Base-by-base conservation (phyloP, 2,329 filamentous ascomycete genomes). In the Cadophora malorum region DNA sequence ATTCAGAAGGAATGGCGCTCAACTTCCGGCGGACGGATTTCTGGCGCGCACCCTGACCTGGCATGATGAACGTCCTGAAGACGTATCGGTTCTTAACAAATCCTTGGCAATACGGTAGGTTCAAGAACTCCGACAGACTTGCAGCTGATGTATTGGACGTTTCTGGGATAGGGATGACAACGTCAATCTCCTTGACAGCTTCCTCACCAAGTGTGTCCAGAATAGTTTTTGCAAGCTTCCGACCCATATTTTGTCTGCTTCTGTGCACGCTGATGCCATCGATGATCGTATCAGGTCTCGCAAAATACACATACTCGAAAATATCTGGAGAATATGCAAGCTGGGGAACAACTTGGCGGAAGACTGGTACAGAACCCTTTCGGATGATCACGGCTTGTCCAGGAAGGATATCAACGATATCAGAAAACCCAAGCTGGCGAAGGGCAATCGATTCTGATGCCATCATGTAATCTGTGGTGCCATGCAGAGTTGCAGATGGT, bases 11-110 rank as follows among this genome's bases (percentile, higher is more conserved):
- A 80, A 97, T 97, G 23, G 94, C 88, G 69, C 92, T 95, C 49
- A 98, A 85, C 81, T 98, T 98, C 60, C 94, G 88, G 4, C 95
- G 90, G 10, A 98, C 93, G 73, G 93, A 91, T 80, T 95, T 95
- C 76, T 96, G 88, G 4, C 94, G 86, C 21, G 89, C 86, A 73
- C 88, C 88, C 79, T 97, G 94, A 33, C 91, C 91, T 1, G 94
- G 90, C 90, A 92, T 91, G 77, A 94, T 95, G 79, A 95, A 96
- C 0, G 93, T 96, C 61, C 93, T 87, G 84, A 93, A 94, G 69
- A 96, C 91, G 78, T 96, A 96, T 63, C 92, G 86, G 79, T 96
- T 96, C 84, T 96, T 96, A 71, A 97, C 90, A 74, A 97, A 95
- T 2, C 90, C 94, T 76, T 92, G 91, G 67, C 87, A 90, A 76